phyloP scores from a whole-genome alignment of 257 asterid species.

The Primulina huaijiensis region DNA sequence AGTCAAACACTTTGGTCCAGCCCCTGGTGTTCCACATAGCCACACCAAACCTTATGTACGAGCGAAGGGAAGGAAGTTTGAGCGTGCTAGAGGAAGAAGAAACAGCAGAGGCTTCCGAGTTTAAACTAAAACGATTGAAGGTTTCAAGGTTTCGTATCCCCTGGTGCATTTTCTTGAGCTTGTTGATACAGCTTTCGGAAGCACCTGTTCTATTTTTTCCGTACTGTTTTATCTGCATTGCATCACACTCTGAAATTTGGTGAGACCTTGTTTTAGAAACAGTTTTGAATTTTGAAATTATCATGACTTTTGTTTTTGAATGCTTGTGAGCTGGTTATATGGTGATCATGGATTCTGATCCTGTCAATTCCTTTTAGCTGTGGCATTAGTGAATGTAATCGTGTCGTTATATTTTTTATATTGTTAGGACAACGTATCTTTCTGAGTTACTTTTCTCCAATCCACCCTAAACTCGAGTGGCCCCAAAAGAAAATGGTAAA shows the following conservation, averaged over 20 bases:
- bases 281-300: too few species aligned
- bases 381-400: background rate
- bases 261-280: background rate
- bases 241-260: background rate
- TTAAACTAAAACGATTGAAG: slow-evolving; percentile 33
- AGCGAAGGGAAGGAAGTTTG: slow-evolving; percentile 89
- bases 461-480: background rate
- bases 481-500: background rate
- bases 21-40: slow-evolving; percentile 98
- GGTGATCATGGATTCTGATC: background rate
- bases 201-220: slow-evolving; percentile 17
- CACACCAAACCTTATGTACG: slow-evolving; percentile 94
- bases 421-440: background rate
- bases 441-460: background rate
- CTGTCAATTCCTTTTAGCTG: background rate
- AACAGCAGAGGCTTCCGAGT: slow-evolving; percentile 84
- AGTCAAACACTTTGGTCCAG: slow-evolving; percentile 98
- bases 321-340: background rate
- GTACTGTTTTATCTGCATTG: background rate
- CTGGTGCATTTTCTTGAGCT: slow-evolving; percentile 1
- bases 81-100: slow-evolving; percentile 80
- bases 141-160: slow-evolving; percentile 5
- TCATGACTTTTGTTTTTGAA: background rate
- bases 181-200: slow-evolving; percentile 13
- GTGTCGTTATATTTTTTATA: background rate